A percentile compares a stretch with the other conserved stretches of the same genome.
These are phyloP conservation scores for Mortierella alpina DNA, from an alignment of 192 early-diverging fungal genomes.

Conservation along the genomic window DNA sequence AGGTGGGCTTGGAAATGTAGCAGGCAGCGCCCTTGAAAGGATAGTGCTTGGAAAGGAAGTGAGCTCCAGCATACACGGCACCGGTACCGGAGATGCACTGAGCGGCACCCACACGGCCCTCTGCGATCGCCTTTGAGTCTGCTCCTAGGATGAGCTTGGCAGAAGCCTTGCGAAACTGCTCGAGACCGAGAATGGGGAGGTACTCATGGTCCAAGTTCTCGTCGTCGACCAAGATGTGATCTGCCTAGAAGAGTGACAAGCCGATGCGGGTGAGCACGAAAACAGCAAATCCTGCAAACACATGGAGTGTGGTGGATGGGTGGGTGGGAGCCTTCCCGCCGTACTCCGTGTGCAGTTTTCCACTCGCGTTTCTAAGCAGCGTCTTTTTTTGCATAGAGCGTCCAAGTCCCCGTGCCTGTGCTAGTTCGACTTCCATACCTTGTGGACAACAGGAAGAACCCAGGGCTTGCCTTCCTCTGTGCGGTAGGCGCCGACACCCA, in stretches of 20 bases:
- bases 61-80: slow-evolving; percentile 86
- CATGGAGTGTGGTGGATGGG: neutral
- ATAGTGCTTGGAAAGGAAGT: slow-evolving; percentile 83
- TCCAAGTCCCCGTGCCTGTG: neutral
- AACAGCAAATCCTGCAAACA: neutral
- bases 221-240: slow-evolving; percentile 77
- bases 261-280: neutral
- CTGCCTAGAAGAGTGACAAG: slow-evolving; percentile 64
- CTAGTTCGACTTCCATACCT: slow-evolving; percentile 61
- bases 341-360: neutral
- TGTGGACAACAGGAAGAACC: slow-evolving; percentile 92
- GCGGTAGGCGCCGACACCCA: slow-evolving; percentile 97
- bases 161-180: slow-evolving; percentile 83
- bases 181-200: slow-evolving; percentile 86
- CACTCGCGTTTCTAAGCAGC: neutral
- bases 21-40: slow-evolving; percentile 66
- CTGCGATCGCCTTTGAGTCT: slow-evolving; percentile 74
- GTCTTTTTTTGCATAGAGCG: neutral
- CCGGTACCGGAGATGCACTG: slow-evolving; percentile 98
- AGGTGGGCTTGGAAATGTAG: slow-evolving; percentile 96
- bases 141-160: slow-evolving; percentile 85
- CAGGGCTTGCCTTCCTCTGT: slow-evolving; percentile 94
- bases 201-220: slow-evolving; percentile 92
- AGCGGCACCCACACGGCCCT: slow-evolving; percentile 76
- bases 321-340: neutral